Evolutionary conservation across 192 early-diverging fungal species (phyloP).

Genomic region (Cladochytrium replicatum): DNA sequence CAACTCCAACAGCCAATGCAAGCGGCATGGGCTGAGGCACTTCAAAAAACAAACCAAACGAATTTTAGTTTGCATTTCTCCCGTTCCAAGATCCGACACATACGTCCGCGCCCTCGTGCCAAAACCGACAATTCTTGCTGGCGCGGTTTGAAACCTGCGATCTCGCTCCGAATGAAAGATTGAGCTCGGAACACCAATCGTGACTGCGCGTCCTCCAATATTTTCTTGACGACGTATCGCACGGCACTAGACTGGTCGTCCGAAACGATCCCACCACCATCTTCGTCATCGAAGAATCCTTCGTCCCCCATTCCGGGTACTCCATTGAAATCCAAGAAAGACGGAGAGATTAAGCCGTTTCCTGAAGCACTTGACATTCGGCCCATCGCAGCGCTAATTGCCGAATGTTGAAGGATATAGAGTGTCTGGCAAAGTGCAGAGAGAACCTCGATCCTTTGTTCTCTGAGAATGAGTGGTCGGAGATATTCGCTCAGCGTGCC

Average conservation of each 20-base stretch:
- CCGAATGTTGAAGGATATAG: slow-evolving; percentile 32
- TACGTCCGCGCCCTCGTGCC: slow-evolving; percentile 26
- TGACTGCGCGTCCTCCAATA: slow-evolving; percentile 83
- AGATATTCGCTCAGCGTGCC: slow-evolving; percentile 73
- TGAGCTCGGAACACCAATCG: slow-evolving; percentile 82
- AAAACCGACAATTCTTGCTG: slow-evolving; percentile 55
- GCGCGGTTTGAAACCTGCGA: slow-evolving; percentile 62
- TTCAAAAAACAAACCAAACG: background rate
- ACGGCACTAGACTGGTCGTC: slow-evolving; percentile 29
- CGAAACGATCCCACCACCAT: slow-evolving; percentile 2
- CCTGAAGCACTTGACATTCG: background rate
- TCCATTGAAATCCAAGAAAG: background rate
- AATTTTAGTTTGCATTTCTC: background rate
- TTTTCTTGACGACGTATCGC: slow-evolving; percentile 56
- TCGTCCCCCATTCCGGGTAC: background rate
- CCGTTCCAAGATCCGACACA: background rate
- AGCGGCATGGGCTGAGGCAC: slow-evolving; percentile 22
- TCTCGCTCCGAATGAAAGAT: slow-evolving; percentile 65
- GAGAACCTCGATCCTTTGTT: slow-evolving; percentile 66
- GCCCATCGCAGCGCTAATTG: background rate
- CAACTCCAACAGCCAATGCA: slow-evolving; percentile 9
- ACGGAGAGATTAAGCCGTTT: background rate
- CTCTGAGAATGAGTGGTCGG: slow-evolving; percentile 81
- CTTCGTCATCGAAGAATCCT: background rate
- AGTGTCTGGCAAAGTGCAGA: slow-evolving; percentile 74